phyloP scores from a whole-genome alignment of 139 green algal genomes.

The Axilococcus clingmanii region DNA sequence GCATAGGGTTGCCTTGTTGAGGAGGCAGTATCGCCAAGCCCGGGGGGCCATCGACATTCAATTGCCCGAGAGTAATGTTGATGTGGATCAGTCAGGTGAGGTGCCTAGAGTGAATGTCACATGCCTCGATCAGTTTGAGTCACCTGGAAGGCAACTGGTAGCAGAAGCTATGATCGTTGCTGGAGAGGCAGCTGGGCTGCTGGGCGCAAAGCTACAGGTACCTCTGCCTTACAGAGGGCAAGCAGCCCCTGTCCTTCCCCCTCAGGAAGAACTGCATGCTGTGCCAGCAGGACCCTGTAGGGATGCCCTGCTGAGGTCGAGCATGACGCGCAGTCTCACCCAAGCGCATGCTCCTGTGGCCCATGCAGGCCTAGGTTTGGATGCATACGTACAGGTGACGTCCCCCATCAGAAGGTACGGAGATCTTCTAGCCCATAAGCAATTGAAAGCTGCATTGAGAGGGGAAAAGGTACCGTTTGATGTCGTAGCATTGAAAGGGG shows the following conservation, averaged over 20 bases:
- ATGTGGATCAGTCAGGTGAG: neutral
- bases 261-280: constrained; percentile 22
- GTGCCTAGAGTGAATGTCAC: neutral
- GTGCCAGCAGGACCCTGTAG: constrained; percentile 57
- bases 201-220: constrained; percentile 17
- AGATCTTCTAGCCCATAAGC: constrained; percentile 73
- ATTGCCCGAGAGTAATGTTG: constrained; percentile 50
- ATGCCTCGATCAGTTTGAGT: neutral
- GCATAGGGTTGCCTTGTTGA: constrained; percentile 24
- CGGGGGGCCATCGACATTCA: constrained; percentile 50
- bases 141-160: constrained; percentile 37
- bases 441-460: constrained; percentile 58
- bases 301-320: constrained; percentile 28
- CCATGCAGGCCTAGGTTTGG: constrained; percentile 61
- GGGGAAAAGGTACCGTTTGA: constrained; percentile 28
- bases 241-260: constrained; percentile 13
- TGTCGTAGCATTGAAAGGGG: constrained; percentile 17
- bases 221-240: constrained; percentile 70
- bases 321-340: constrained; percentile 59
- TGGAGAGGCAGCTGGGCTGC: constrained; percentile 13
- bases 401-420: constrained; percentile 66
- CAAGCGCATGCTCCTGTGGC: constrained; percentile 9
- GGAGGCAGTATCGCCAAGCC: constrained; percentile 24
- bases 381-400: constrained; percentile 68
- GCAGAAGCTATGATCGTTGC: constrained; percentile 75